Percentiles rank a stretch among this genome's conserved stretches.
Evolutionary conservation across 176 grass and related monocot species (phyloP).

Genomic region (Lolium rigidum): DNA sequence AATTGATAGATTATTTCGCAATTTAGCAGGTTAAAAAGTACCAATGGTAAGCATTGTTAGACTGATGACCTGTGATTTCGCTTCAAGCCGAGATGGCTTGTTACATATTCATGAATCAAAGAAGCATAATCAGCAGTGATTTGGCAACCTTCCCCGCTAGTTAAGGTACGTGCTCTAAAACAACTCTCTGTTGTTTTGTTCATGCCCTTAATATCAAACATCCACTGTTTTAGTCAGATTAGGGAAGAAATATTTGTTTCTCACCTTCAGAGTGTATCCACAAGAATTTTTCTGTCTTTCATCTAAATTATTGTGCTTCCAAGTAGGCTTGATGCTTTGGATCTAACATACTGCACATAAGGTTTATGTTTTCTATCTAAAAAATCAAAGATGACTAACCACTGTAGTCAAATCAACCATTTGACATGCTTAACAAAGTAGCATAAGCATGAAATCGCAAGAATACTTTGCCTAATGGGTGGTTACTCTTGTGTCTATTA

Average conservation of each 20-base stretch:
- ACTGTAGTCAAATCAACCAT: constrained; percentile 33
- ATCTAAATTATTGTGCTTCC: neutral
- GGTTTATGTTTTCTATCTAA: neutral
- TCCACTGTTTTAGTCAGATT: constrained; percentile 15
- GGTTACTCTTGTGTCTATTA: neutral
- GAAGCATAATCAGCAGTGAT: constrained; percentile 10
- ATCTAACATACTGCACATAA: neutral
- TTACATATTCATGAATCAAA: neutral
- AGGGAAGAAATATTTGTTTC: constrained; percentile 4
- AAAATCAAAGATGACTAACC: constrained; percentile 29
- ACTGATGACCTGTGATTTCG: neutral
- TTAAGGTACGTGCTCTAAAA: constrained; percentile 21
- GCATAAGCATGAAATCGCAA: neutral
- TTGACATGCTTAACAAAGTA: constrained; percentile 10
- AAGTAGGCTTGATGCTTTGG: constrained; percentile 20
- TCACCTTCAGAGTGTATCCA: neutral
- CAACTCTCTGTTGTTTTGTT: constrained; percentile 14
- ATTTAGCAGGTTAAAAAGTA: neutral
- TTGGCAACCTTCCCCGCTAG: constrained; percentile 21
- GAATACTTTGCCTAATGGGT: neutral
- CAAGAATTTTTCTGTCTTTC: neutral
- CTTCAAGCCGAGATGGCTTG: neutral
- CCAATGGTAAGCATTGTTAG: neutral
- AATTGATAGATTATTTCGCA: neutral
- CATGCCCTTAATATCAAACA: neutral